These are phyloP conservation scores for Hydnum rufescens DNA, from an alignment of 768 basidiomycete species.

Conservation along the genomic window DNA sequence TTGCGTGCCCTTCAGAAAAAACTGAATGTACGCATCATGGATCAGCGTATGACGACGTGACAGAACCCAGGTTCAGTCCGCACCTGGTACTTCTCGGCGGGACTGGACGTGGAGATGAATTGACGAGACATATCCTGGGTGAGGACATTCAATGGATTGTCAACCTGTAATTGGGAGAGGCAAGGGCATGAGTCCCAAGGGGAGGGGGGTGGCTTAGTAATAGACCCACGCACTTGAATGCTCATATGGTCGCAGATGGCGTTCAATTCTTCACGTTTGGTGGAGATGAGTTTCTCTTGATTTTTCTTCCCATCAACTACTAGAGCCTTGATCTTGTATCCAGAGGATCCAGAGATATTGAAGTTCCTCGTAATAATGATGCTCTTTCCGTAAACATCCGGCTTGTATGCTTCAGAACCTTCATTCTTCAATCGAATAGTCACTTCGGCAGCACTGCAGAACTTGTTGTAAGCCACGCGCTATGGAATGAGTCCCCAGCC, in stretches of 20 bases:
- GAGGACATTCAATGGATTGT: constrained; percentile 88
- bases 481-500: constrained; percentile 19
- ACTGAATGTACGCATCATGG: too few species aligned
- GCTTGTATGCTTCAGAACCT: constrained; percentile 76
- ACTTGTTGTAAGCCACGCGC: background rate
- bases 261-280: constrained; percentile 65
- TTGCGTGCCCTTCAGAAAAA: constrained; percentile 88
- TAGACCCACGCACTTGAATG: constrained; percentile 34
- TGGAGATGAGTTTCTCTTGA: constrained; percentile 32
- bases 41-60: background rate
- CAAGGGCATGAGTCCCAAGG: background rate
- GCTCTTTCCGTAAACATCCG: constrained; percentile 64
- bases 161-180: constrained; percentile 27
- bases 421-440: constrained; percentile 72
- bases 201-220: background rate
- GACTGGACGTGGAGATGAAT: constrained; percentile 67
- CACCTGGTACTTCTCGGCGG: constrained; percentile 79
- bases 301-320: constrained; percentile 28
- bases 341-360: constrained; percentile 48
- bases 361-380: constrained; percentile 74
- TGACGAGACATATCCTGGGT: constrained; percentile 69
- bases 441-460: constrained; percentile 44
- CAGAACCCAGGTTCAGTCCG: too few species aligned
- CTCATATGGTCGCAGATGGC: constrained; percentile 91
- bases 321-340: constrained; percentile 55